Evolutionary conservation across 2,329 filamentous ascomycete genomes (phyloP), one percentile per base, ranked within the genome.

Genomic region (Xylariomycetidae sp.): DNA sequence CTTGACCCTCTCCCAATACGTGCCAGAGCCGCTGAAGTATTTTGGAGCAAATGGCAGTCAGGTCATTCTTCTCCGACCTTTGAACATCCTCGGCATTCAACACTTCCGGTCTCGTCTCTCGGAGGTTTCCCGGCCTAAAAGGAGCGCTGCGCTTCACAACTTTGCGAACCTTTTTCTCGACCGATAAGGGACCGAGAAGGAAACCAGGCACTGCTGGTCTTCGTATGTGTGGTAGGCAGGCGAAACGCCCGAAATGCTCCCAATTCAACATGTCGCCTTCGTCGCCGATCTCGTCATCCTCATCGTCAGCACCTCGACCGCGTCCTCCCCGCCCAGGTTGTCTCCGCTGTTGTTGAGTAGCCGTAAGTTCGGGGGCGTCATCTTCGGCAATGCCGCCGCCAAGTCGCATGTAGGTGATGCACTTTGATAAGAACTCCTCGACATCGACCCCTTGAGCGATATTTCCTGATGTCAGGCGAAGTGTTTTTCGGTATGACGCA

Each of bases 351-450:
- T 68, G 59, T 47, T 72, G 67, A 12, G 70, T 68, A 41, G 63
- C 61, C 4, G 65, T 70, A 26, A 74, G 61, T 31, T 72, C 71
- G 6, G 64, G 64, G 2, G 65, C 67, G 25, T 71, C 55, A 24
- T 72, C 66, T 30, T 73, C 65, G 10, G 61, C 60, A 16, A 74
- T 72, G 9, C 71, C 72, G 6, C 72, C 65, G 4, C 77, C 82
- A 22, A 74, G 70, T 15, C 76, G 78, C 87, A 96, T 95, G 55
- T 85, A 96, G 4, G 74, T 76, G 39, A 93, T 87, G 57, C 84
- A 90, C 59, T 93, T 94, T 1, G 85, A 84, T 10, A 96, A 77
- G 51, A 96, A 93, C 49, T 95, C 85, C 40, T 96, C 89, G 0
- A 93, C 71, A 51, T 96, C 89, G 15, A 98, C 65, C 6, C 88